These are phyloP conservation scores for Talaromyces sp. DNA, from an alignment of 2,329 filamentous ascomycete species.

Conservation along the genomic window DNA sequence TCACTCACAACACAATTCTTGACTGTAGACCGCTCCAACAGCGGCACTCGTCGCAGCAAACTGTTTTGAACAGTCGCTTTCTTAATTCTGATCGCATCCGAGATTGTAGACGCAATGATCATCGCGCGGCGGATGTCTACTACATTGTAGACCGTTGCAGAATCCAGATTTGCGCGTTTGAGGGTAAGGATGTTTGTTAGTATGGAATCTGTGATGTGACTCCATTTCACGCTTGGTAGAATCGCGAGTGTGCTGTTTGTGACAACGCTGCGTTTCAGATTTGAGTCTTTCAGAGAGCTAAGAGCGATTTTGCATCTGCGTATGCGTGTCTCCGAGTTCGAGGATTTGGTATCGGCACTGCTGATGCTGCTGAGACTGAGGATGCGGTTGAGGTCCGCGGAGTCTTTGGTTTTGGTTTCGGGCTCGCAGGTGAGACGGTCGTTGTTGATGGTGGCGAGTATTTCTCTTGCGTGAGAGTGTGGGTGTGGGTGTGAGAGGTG, in stretches of 20 bases:
- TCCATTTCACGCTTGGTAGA: constrained; percentile 12
- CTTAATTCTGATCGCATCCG: background rate
- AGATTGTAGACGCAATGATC: background rate
- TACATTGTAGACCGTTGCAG: background rate
- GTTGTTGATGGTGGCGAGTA: background rate
- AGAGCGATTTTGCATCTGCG: constrained; percentile 6
- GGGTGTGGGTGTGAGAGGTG: background rate
- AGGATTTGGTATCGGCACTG: background rate
- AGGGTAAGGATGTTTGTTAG: constrained; percentile 10
- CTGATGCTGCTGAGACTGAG: background rate
- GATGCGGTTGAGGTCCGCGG: background rate
- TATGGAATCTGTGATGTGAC: background rate
- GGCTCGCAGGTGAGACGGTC: background rate
- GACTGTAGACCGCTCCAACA: constrained; percentile 10
- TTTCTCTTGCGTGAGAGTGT: background rate
- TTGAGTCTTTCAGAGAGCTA: constrained; percentile 3
- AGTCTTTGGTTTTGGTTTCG: background rate
- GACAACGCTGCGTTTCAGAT: background rate
- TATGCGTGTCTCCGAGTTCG: background rate
- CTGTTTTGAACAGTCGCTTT: background rate
- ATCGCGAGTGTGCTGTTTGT: background rate
- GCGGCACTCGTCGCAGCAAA: background rate
- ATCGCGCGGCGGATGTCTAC: background rate
- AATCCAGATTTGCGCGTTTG: constrained; percentile 10
- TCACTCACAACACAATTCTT: constrained; percentile 13